Base-by-base conservation (phyloP, 2,329 filamentous ascomycete genomes). In the Pseudogymnoascus verrucosus region DNA sequence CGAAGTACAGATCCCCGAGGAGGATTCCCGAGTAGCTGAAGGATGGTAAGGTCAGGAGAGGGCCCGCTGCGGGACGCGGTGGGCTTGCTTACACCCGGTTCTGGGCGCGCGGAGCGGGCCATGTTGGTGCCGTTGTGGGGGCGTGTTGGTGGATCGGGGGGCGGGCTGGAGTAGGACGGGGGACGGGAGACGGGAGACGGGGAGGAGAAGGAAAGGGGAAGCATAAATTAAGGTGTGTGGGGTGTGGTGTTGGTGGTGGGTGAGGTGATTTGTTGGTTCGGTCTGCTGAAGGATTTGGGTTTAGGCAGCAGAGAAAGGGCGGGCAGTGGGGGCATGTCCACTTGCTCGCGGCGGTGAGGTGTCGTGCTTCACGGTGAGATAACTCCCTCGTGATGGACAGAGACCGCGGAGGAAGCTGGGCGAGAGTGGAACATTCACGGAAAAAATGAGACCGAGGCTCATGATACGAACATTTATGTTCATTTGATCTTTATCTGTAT, bases 141-240 rank as follows among this genome's bases (percentile, higher is more conserved):
- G 51, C 51, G n/a, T 57, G 26, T 57, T 23, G 19, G 47, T 26
- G 23, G 5, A 16, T 51, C 19, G 44, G 44, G 23, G 23, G 44
- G 44, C 44, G 28, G 44, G 44, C 21, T 21, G 21, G 21, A 21
- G 28, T 4, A 12, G 6, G 5, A 23, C 28, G 4, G 12, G 4
- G 5, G 21, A n/a, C 7, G 2, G 21, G 6, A 1, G 21, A n/a
- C 2, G 23, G 21, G 6, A 1, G 21, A n/a, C 2, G 23, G 14
- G 14, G 5, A 26, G 4, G 12, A 8, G n/a, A 19, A 10, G 21
- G 16, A 8, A 10, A 42, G 8, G 21, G 44, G 7, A 34, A 21
- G 51, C 51, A 57, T 57, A 57, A 57, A 57, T 57, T 57, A 57
- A 57, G 28, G 51, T 57, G 28, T 57, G 51, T 57, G 26, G 51